Conservation (phyloP, 148 eudicot genomes). For the Fagopyrum tataricum region DNA sequence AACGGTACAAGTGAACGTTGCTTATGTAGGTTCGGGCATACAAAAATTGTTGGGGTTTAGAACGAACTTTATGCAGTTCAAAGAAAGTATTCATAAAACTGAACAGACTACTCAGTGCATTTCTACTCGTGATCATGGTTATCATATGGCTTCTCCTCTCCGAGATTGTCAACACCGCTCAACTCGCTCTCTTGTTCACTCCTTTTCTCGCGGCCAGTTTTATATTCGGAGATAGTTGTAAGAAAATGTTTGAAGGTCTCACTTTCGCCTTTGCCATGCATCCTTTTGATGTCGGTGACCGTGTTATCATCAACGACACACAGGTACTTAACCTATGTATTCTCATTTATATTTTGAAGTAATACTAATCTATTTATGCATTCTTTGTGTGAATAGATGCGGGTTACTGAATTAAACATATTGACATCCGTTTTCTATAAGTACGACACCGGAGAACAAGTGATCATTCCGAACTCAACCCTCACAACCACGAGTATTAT, state of each 20-base stretch:
- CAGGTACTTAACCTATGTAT: background rate
- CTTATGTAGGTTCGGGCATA: slow-evolving; percentile 5
- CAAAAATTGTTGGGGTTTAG: slow-evolving; percentile 4
- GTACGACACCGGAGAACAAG: slow-evolving; percentile 11
- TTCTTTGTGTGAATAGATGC: slow-evolving; percentile 6
- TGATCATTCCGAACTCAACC: slow-evolving; percentile 13
- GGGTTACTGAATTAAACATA: slow-evolving; percentile 11
- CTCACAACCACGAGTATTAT: slow-evolving; percentile 8
- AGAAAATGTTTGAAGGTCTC: slow-evolving; percentile 39
- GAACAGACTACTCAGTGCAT: slow-evolving; percentile 30
- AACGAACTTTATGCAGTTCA: background rate
- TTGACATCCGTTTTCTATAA: slow-evolving; percentile 8
- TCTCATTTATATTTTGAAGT: too few species aligned
- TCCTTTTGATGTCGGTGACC: slow-evolving; percentile 45
- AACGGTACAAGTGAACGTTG: background rate
- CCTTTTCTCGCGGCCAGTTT: slow-evolving; percentile 37
- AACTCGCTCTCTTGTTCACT: slow-evolving; percentile 31
- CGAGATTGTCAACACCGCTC: slow-evolving; percentile 30
- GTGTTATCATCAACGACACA: slow-evolving; percentile 28
- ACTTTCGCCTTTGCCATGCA: slow-evolving; percentile 43
- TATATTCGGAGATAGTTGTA: slow-evolving; percentile 40
- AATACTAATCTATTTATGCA: too few species aligned
- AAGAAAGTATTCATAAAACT: slow-evolving; percentile 13
- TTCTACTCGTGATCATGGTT: slow-evolving; percentile 24
- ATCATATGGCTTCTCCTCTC: slow-evolving; percentile 36